A percentile compares a stretch with the other conserved stretches of the same genome.
These are phyloP conservation scores for Gnomoniopsis smithogilvyi DNA, from an alignment of 2,329 filamentous ascomycete genomes.

Conservation along the genomic window DNA sequence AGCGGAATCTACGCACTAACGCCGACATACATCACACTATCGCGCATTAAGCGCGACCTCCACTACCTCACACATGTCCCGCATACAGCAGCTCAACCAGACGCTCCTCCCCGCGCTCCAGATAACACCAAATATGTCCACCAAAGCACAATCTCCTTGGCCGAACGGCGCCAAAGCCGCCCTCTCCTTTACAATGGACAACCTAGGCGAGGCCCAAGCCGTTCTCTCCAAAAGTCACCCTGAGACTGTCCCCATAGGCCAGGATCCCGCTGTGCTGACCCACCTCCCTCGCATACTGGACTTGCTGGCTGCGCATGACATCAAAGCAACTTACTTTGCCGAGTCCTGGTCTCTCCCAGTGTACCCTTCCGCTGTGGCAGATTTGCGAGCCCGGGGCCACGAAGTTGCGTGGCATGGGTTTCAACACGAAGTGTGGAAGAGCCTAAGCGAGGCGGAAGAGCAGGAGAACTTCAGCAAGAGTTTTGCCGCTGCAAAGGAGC, in stretches of 20 bases:
- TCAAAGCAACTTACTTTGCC: slow-evolving; percentile 28
- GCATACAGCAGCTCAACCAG: neutral
- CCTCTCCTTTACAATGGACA: slow-evolving; percentile 30
- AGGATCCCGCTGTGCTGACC: slow-evolving; percentile 23
- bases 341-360: slow-evolving; percentile 29
- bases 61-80: neutral
- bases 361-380: slow-evolving; percentile 22
- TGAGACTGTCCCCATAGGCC: slow-evolving; percentile 21
- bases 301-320: slow-evolving; percentile 18
- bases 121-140: neutral
- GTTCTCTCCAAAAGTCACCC: slow-evolving; percentile 24
- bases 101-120: neutral
- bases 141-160: slow-evolving; percentile 18
- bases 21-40: neutral
- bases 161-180: slow-evolving; percentile 24
- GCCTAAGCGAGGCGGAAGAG: slow-evolving; percentile 18
- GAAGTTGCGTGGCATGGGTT: slow-evolving; percentile 30
- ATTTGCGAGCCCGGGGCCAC: slow-evolving; percentile 21
- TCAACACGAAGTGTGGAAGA: slow-evolving; percentile 27
- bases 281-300: slow-evolving; percentile 28
- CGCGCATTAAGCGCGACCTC: neutral
- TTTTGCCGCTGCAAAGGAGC: slow-evolving; percentile 8
- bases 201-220: slow-evolving; percentile 30
- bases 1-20: neutral
- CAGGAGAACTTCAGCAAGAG: slow-evolving; percentile 27